phyloP scores from a whole-genome alignment of 1,139 yeast species.

The Yamadazyma diospyri region DNA sequence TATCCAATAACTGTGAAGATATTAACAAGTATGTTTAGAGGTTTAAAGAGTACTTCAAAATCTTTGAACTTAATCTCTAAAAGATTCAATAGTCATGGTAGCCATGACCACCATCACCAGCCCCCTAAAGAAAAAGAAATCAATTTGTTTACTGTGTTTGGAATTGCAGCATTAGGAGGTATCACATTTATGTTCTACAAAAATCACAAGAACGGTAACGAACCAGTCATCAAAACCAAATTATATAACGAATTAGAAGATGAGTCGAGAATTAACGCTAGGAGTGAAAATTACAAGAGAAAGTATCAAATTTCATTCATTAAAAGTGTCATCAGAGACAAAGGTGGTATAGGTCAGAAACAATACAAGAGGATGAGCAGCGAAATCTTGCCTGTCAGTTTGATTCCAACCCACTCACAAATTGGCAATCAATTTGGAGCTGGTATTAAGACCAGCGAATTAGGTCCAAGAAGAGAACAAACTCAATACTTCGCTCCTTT shows the following conservation, averaged over 20 bases:
- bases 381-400: conserved; percentile 28
- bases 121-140: conserved; percentile 36
- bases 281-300: conserved; percentile 37
- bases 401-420: conserved; percentile 46
- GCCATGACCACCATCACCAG: conserved; percentile 23
- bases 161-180: conserved; percentile 41
- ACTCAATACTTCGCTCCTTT: conserved; percentile 39
- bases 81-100: conserved; percentile 35
- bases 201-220: conserved; percentile 32
- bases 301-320: conserved; percentile 42
- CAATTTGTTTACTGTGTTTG: conserved; percentile 39
- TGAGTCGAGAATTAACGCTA: conserved; percentile 34
- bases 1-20: conserved; percentile 14
- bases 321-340: conserved; percentile 43
- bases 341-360: conserved; percentile 46
- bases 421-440: conserved; percentile 43
- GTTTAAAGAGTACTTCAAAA: conserved; percentile 10
- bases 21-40: conserved; percentile 14
- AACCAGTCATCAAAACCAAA: conserved; percentile 38
- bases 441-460: conserved; percentile 41
- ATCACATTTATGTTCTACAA: conserved; percentile 36
- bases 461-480: conserved; percentile 49
- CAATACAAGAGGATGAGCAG: conserved; percentile 35
- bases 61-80: conserved; percentile 14
- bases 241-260: conserved; percentile 39